Evolutionary conservation across 2,329 filamentous ascomycete genomes (phyloP).

Genomic region (Xylariomycetidae sp.): DNA sequence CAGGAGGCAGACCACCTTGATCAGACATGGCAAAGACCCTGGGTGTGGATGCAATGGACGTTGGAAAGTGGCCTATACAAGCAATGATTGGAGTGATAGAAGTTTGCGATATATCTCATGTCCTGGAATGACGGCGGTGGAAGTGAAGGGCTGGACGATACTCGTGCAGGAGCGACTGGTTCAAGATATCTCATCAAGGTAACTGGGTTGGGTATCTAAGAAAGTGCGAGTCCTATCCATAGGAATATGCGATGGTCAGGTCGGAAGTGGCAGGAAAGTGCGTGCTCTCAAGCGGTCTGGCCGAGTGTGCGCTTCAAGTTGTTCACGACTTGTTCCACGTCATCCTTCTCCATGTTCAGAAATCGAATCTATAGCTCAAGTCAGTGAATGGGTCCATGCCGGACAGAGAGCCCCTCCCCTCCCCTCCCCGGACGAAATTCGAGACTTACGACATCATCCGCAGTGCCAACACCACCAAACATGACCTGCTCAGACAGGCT

Average conservation of each 20-base stretch:
- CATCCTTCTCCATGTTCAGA: conserved; percentile 55
- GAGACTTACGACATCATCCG: conserved; percentile 66
- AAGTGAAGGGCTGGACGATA: conserved; percentile 1
- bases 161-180: too few species aligned
- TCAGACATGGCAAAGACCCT: conserved; percentile 19
- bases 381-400: conserved; percentile 2
- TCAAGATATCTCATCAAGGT: too few species aligned
- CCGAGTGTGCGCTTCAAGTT: conserved; percentile 51
- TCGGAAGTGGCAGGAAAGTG: conserved; percentile 7
- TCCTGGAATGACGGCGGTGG: conserved; percentile 3
- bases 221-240: too few species aligned
- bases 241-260: background rate
- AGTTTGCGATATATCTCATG: conserved; percentile 12
- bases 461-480: conserved; percentile 59
- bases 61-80: too few species aligned
- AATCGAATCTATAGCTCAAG: conserved; percentile 57
- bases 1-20: conserved; percentile 13
- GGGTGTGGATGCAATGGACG: background rate
- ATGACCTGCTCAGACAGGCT: conserved; percentile 77
- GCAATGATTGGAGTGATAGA: background rate
- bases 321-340: conserved; percentile 54
- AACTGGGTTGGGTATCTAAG: too few species aligned
- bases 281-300: conserved; percentile 18
- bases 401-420: conserved; percentile 5
- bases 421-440: too few species aligned